A percentile compares a stretch with the other conserved stretches of the same genome.
These are phyloP conservation scores for Globomyces sp. DNA, from an alignment of 371 early-diverging fungal species.

Conservation along the genomic window DNA sequence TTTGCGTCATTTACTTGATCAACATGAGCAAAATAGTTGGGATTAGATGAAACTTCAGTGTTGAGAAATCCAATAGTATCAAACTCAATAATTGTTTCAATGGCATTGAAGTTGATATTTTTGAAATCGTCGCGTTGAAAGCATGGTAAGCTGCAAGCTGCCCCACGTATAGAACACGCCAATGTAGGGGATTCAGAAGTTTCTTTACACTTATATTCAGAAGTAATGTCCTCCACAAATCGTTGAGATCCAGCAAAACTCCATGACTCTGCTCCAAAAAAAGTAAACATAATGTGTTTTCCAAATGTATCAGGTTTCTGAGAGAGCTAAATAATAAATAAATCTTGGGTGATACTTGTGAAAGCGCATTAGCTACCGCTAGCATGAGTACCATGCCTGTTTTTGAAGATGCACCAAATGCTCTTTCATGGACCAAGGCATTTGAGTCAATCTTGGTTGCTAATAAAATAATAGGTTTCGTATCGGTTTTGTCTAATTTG, in stretches of 20 bases:
- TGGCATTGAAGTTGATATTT: constrained; percentile 60
- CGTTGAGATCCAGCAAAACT: constrained; percentile 78
- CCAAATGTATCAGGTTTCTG: constrained; percentile 31
- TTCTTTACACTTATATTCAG: constrained; percentile 60
- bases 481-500: constrained; percentile 52
- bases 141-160: constrained; percentile 67
- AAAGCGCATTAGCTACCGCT: constrained; percentile 70
- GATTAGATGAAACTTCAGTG: constrained; percentile 5
- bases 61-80: constrained; percentile 35
- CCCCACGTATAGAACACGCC: constrained; percentile 47
- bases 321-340: too few relatives aligned
- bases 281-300: constrained; percentile 70
- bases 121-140: constrained; percentile 58
- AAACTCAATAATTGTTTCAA: constrained; percentile 54
- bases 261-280: constrained; percentile 74
- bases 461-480: constrained; percentile 65
- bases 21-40: constrained; percentile 37
- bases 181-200: constrained; percentile 31
- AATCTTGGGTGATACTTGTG: constrained; percentile 46
- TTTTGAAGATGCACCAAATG: constrained; percentile 29
- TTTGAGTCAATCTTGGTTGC: constrained; percentile 65
- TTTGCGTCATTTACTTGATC: constrained; percentile 28
- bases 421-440: constrained; percentile 62
- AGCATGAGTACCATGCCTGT: constrained; percentile 65
- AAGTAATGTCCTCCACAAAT: constrained; percentile 70